Evolutionary conservation across 129 eudicot genomes (phyloP).

Genomic region (Helichrysum umbraculigerum): DNA sequence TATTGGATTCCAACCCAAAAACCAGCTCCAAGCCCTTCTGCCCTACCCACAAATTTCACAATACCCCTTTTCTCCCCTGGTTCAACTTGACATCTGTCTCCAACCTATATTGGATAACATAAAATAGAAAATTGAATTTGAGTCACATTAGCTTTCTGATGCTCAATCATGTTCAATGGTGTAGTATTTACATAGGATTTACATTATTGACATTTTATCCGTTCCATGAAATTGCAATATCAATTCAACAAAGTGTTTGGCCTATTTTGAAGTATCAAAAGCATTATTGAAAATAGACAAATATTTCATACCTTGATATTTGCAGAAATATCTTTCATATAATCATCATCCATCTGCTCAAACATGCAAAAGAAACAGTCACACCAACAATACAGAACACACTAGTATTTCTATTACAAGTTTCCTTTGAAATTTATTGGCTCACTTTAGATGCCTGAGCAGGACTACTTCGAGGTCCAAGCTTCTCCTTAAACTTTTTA

Average conservation of each 20-base stretch:
- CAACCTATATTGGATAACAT: conserved; percentile 43
- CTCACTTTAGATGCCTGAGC: conserved; percentile 59
- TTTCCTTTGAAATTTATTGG: conserved; percentile 2
- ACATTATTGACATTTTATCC: background rate
- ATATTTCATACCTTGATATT: conserved; percentile 63
- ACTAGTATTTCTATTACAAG: conserved; percentile 1
- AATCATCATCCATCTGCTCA: conserved; percentile 61
- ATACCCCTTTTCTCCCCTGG: conserved; percentile 93
- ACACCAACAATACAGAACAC: conserved; percentile 18
- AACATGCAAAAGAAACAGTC: conserved; percentile 20
- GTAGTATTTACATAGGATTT: background rate
- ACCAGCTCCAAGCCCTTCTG: conserved; percentile 85
- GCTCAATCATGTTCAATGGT: background rate
- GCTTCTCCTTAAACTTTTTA: conserved; percentile 81
- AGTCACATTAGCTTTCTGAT: background rate
- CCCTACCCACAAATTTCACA: conserved; percentile 79
- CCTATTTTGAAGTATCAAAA: conserved; percentile 3
- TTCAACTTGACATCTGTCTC: conserved; percentile 96
- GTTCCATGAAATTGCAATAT: background rate
- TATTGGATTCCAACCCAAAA: conserved; percentile 92
- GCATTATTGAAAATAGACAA: background rate
- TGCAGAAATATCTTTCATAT: conserved; percentile 75
- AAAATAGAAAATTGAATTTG: background rate
- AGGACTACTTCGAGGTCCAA: conserved; percentile 55
- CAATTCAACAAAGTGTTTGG: background rate